These are phyloP conservation scores for Phialophora verrucosa DNA, from an alignment of 2,329 filamentous ascomycete species.

Conservation along the genomic window DNA sequence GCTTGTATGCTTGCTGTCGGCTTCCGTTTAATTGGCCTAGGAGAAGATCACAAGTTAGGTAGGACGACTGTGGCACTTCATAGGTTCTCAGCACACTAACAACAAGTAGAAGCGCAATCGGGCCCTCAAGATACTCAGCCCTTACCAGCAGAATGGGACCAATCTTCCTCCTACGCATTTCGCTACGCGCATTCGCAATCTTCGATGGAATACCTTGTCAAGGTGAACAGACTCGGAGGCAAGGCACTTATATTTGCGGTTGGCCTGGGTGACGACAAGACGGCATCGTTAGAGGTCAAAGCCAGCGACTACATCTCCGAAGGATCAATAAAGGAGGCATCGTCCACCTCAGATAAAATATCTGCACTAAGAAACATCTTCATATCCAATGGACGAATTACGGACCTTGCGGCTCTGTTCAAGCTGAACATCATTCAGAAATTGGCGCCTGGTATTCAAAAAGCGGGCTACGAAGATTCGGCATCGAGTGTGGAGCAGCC, in stretches of 20 bases:
- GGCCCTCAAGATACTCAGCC: constrained; percentile 62
- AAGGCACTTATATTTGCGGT: constrained; percentile 85
- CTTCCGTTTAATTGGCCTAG: constrained; percentile 82
- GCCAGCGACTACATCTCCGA: constrained; percentile 76
- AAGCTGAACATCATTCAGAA: constrained; percentile 83
- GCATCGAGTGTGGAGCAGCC: constrained; percentile 43
- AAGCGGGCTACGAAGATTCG: constrained; percentile 76
- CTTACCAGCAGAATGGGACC: constrained; percentile 81
- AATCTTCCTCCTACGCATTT: constrained; percentile 74
- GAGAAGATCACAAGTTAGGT: constrained; percentile 79
- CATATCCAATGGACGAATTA: constrained; percentile 72
- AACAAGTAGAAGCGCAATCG: constrained; percentile 58
- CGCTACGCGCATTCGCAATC: constrained; percentile 87
- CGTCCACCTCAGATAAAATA: constrained; percentile 41
- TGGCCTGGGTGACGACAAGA: constrained; percentile 79
- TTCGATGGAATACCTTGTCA: constrained; percentile 80
- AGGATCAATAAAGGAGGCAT: constrained; percentile 61
- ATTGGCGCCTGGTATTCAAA: constrained; percentile 75
- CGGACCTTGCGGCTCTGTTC: constrained; percentile 72
- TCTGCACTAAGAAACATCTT: constrained; percentile 65
- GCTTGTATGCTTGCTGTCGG: constrained; percentile 79
- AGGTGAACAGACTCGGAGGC: constrained; percentile 78
- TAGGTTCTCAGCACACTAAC: constrained; percentile 42
- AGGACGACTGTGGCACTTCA: constrained; percentile 17
- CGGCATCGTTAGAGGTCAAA: constrained; percentile 75